phyloP scores from a whole-genome alignment of 257 asterid species.

The Haberlea rhodopensis region DNA sequence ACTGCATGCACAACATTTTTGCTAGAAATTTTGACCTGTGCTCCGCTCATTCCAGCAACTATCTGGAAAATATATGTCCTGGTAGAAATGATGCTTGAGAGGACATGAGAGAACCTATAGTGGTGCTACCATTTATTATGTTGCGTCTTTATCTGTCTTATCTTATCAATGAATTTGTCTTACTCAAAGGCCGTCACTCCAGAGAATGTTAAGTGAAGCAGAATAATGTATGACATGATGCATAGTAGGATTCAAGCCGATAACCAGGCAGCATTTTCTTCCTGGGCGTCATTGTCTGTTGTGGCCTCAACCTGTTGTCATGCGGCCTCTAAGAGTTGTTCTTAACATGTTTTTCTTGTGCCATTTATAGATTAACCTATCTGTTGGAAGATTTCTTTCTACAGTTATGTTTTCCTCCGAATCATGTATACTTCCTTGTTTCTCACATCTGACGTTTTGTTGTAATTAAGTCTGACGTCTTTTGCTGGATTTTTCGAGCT shows the following conservation, averaged over 20 bases:
- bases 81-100: too few relatives aligned
- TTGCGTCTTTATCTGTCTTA: too few relatives aligned
- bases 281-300: conserved; percentile 13
- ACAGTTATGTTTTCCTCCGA: neutral
- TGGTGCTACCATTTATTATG: too few relatives aligned
- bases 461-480: conserved; percentile 6
- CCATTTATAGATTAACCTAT: neutral
- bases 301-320: conserved; percentile 2
- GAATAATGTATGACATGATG: neutral
- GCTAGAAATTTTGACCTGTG: neutral
- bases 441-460: neutral
- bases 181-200: too few relatives aligned
- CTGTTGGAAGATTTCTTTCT: neutral
- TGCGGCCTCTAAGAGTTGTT: neutral
- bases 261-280: too few relatives aligned
- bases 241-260: too few relatives aligned
- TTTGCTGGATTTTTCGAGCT: neutral
- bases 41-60: too few relatives aligned
- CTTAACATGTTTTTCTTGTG: neutral
- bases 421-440: neutral
- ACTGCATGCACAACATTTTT: neutral
- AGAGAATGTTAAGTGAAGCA: too few relatives aligned
- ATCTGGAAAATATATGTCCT: too few relatives aligned
- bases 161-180: too few relatives aligned
- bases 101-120: too few relatives aligned